phyloP scores from a whole-genome alignment of 805 yeast genomes.

The Saturnispora halmiae region DNA sequence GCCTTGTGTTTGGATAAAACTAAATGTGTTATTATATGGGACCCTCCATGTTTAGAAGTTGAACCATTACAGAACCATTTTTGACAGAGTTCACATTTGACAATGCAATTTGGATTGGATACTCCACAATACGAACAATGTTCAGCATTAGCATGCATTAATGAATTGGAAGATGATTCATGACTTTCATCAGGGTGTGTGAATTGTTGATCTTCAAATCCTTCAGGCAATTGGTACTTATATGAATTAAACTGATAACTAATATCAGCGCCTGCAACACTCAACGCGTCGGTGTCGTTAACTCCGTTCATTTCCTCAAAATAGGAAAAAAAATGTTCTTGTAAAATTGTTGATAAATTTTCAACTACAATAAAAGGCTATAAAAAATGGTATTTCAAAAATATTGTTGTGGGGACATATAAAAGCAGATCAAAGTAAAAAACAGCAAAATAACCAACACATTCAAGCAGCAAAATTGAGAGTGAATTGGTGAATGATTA shows the following conservation, averaged over 20 bases:
- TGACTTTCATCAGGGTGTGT: neutral
- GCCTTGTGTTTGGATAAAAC: slow-evolving; percentile 69
- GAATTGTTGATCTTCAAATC: slow-evolving; percentile 12
- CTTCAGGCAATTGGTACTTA: neutral
- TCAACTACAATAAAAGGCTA: too few species aligned
- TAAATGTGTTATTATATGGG: slow-evolving; percentile 81
- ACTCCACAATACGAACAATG: slow-evolving; percentile 68
- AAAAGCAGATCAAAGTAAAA: too few species aligned
- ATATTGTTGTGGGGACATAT: neutral
- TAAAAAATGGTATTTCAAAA: too few species aligned
- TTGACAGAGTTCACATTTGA: slow-evolving; percentile 65
- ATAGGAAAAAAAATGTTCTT: too few species aligned
- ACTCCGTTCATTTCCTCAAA: too few species aligned
- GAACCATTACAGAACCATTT: slow-evolving; percentile 88
- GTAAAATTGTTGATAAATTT: too few species aligned
- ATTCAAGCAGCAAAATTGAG: too few species aligned
- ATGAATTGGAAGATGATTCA: neutral
- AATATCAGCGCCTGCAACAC: neutral
- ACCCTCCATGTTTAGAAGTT: slow-evolving; percentile 37
- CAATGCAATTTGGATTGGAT: slow-evolving; percentile 52
- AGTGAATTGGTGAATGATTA: too few species aligned
- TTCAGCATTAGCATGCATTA: slow-evolving; percentile 8
- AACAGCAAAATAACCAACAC: too few species aligned
- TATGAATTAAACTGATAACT: neutral
- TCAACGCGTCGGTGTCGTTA: neutral